Base-by-base conservation (phyloP, 2,329 filamentous ascomycete genomes). In the Stemphylium beticola region DNA sequence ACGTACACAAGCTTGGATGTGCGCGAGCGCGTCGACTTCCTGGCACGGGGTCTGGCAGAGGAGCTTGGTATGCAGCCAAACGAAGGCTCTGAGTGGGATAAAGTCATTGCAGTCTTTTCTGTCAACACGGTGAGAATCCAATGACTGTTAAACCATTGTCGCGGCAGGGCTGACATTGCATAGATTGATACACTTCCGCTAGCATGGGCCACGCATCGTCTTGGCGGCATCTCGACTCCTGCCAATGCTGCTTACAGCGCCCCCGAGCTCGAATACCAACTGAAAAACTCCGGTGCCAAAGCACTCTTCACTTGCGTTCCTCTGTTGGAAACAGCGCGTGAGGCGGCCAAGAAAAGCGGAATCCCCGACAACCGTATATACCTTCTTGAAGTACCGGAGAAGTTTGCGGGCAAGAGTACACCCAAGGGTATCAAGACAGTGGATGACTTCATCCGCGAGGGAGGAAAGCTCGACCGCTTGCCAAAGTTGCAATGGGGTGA, bases 31-130 rank as follows among this genome's bases (percentile, higher is more conserved):
- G 83, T 89, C 9, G 87, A 91, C 24, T 81, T 78, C 48, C 80
- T 95, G 18, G 83, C 91, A 14, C 83, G 88, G 53, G 87, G 84
- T 18, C 77, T 96, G 31, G 83, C 84, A 36, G 87, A 89, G 70
- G 85, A 90, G 59, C 82, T 95, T 55, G 87, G 85, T 38, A 92
- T 90, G 82, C 74, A 82, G 40, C 85, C 88, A 7, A 87, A 90
- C 62, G 74, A 85, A 52, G 90, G 88, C 11, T 85, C 85, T 0
- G 89, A 93, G 71, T 95, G 88, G 88, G 90, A 95, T 67, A 92
- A 92, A 73, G 89, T 93, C 20, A 79, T 91, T 42, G 88, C 82
- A 4, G 79, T 93, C 24, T 96, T 91, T 76, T 87, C 88, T n/a
- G 76, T 92, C 55, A 96, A 96, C 71, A 91, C 90, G 26, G 89